Percentiles rank a stretch among this genome's conserved stretches.
Conservation (phyloP, 2,329 filamentous ascomycete genomes). For the Aspergillus proliferans region DNA sequence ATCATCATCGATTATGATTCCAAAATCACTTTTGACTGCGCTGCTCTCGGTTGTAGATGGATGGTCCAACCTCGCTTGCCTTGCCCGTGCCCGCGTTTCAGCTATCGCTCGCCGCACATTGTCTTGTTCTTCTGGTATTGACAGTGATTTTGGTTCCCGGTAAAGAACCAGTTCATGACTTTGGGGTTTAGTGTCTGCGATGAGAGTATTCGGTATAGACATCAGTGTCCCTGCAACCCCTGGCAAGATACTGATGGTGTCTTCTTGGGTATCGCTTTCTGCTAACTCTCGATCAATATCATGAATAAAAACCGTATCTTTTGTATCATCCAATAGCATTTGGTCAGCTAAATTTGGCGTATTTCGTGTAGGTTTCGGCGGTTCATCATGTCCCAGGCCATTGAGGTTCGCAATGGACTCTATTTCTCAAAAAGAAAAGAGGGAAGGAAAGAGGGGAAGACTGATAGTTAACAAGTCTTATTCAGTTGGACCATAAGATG, state of each 20-base stretch:
- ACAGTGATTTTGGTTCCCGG: constrained; percentile 67
- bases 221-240: constrained; percentile 78
- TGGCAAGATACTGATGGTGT: constrained; percentile 68
- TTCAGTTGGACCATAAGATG: not conserved
- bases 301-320: constrained; percentile 84
- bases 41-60: too few species aligned
- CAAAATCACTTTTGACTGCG: too few species aligned
- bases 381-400: constrained; percentile 1
- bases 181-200: constrained; percentile 48
- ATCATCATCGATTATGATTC: constrained; percentile 8
- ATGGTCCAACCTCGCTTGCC: too few species aligned
- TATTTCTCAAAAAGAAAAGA: not conserved
- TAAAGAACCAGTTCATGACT: constrained; percentile 76
- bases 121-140: constrained; percentile 67
- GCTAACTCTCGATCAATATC: constrained; percentile 83
- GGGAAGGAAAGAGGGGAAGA: not conserved
- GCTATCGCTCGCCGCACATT: constrained; percentile 73
- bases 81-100: constrained; percentile 40
- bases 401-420: not conserved
- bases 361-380: not conserved
- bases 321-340: constrained; percentile 84
- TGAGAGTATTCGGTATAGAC: constrained; percentile 61
- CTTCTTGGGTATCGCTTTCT: constrained; percentile 55
- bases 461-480: not conserved
- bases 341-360: constrained; percentile 42